These are phyloP conservation scores for Moringa oleifera DNA, from an alignment of 345 rosid species.

Conservation along the genomic window DNA sequence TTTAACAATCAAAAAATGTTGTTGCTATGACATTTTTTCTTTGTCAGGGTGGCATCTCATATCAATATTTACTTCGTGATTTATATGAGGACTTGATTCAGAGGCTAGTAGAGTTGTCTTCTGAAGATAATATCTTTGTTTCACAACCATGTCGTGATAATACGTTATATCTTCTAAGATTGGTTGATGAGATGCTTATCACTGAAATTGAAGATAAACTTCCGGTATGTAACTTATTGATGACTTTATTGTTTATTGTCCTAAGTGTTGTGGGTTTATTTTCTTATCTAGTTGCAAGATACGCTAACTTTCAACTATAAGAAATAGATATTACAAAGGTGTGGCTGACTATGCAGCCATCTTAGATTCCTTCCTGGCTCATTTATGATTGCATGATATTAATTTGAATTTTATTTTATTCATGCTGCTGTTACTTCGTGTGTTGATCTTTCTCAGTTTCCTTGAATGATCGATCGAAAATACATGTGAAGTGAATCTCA, in stretches of 20 bases:
- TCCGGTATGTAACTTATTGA: constrained; percentile 40
- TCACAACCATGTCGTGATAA: constrained; percentile 93
- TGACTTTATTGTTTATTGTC: background rate
- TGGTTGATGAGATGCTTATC: constrained; percentile 86
- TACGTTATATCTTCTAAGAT: constrained; percentile 64
- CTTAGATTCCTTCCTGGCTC: background rate
- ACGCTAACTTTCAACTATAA: too few species aligned
- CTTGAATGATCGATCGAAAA: constrained; percentile 6
- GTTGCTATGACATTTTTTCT: constrained; percentile 16
- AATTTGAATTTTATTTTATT: too few species aligned
- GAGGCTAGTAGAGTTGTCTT: constrained; percentile 65
- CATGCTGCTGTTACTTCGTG: constrained; percentile 8
- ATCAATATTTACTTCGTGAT: constrained; percentile 62
- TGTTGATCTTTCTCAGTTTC: constrained; percentile 7
- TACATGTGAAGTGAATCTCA: background rate
- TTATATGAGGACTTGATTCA: constrained; percentile 64
- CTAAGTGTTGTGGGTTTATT: background rate
- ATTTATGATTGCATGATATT: too few species aligned
- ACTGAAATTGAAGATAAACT: constrained; percentile 68
- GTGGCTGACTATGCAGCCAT: too few species aligned
- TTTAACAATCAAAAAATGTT: constrained; percentile 1
- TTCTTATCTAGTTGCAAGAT: background rate
- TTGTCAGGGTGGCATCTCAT: constrained; percentile 53
- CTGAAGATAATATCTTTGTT: constrained; percentile 79
- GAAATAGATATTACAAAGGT: too few species aligned